Conservation (phyloP, 305 asterid genomes). For the Fraxinus sp. region DNA sequence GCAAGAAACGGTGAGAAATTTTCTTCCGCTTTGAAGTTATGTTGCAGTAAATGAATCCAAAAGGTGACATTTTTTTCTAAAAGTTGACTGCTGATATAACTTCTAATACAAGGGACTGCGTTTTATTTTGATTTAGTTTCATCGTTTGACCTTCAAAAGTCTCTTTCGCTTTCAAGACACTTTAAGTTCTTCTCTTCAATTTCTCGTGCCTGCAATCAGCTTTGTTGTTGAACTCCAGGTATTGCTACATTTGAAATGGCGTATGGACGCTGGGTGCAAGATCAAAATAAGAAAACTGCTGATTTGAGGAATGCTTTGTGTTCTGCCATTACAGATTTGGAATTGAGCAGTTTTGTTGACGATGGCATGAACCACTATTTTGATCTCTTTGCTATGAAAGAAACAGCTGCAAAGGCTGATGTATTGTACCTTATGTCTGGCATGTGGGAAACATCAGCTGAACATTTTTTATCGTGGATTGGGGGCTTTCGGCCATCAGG, state of each 20-base stretch:
- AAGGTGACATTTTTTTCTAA: neutral
- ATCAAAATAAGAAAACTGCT: slow-evolving; percentile 53
- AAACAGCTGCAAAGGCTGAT: slow-evolving; percentile 72
- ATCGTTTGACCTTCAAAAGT: neutral
- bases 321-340: slow-evolving; percentile 53
- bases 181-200: neutral
- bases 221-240: slow-evolving; percentile 39
- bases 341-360: slow-evolving; percentile 55
- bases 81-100: neutral
- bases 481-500: slow-evolving; percentile 94
- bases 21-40: neutral
- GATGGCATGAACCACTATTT: slow-evolving; percentile 64
- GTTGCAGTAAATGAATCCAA: neutral
- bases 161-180: neutral
- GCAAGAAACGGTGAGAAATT: neutral
- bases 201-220: slow-evolving; percentile 11
- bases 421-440: slow-evolving; percentile 83
- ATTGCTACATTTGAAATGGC: slow-evolving; percentile 66
- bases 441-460: slow-evolving; percentile 82
- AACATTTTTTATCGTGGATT: slow-evolving; percentile 90
- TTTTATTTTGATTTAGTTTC: neutral
- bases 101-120: neutral
- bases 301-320: slow-evolving; percentile 63
- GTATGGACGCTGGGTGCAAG: slow-evolving; percentile 85
- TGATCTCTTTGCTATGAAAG: slow-evolving; percentile 73